Conservation (phyloP, 2,329 filamentous ascomycete genomes). For the Aschersonia sp. region DNA sequence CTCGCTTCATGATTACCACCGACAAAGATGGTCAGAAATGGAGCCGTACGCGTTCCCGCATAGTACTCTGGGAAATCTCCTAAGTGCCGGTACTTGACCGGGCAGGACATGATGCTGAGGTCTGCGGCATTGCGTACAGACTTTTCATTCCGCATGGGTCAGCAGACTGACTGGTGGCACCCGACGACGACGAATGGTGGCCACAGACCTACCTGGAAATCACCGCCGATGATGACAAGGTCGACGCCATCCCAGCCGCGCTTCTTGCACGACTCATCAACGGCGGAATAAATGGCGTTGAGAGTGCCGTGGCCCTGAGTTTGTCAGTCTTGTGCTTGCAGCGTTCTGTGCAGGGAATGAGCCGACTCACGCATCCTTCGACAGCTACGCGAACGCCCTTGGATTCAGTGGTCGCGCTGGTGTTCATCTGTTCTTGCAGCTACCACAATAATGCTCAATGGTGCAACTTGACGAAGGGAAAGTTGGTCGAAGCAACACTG, state of each 20-base stretch:
- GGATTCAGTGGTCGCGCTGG: constrained; percentile 16
- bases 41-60: constrained; percentile 59
- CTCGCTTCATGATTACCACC: constrained; percentile 93
- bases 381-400: constrained; percentile 60
- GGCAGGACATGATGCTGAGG: constrained; percentile 78
- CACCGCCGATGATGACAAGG: constrained; percentile 84
- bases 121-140: constrained; percentile 81
- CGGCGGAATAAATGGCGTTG: constrained; percentile 77
- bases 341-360: neutral
- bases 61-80: constrained; percentile 96
- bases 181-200: neutral
- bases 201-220: constrained; percentile 58
- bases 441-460: neutral
- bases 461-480: neutral
- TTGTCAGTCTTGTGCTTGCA: constrained; percentile 8
- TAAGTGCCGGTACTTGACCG: constrained; percentile 72
- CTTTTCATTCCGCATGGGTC: constrained; percentile 21
- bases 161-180: no score
- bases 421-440: neutral
- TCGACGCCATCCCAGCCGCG: constrained; percentile 75
- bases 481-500: no score
- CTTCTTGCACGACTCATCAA: constrained; percentile 51
- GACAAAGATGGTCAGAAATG: constrained; percentile 83
- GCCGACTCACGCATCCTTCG: constrained; percentile 63
- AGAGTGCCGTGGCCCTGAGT: constrained; percentile 76